Evolutionary conservation across 2,329 filamentous ascomycete species (phyloP), one percentile per base, ranked within the genome.

Genomic region (Pyrenochaeta sp.): DNA sequence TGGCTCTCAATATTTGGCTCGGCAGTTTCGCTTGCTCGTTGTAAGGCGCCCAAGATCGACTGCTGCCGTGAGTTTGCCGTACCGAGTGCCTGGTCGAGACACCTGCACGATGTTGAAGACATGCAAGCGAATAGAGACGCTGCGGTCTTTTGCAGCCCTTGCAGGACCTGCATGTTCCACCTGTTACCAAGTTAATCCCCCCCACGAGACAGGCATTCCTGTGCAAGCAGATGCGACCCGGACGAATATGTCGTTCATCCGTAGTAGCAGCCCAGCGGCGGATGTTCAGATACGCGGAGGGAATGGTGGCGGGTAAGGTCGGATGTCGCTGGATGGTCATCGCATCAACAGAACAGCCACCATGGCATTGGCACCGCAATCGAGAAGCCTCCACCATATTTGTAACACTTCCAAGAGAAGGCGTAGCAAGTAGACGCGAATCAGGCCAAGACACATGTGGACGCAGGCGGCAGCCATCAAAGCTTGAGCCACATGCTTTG

Each of bases 21-120:
- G 54, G 61, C 55, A 60, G 36, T 54, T 56, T 45, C 18, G 43
- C 46, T 45, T 49, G 36, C 43, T 52, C 35, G 40, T 50, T 18
- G 47, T 49, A 53, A 47, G 46, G 35, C 32, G 45, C 45, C 49
- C 57, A 51, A 36, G 49, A 52, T 55, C 39, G 51, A 37, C 32
- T 48, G 39, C 10, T 47, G 21, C 30, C 40, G 47, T 41, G 30
- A 39, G 23, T 35, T 12, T 31, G 32, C 4, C 14, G 33, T 48
- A 51, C 60, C 61, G 54, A 49, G 51, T 49, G 47, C 56, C 45
- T 56, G 67, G 66, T 56, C 54, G 27, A 42, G 35, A 14, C 58
- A 62, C 53, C 54, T 53, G 56, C 52, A 55, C 23, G 14, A 36
- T 49, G 43, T 45, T 45, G 51, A 48, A 51, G 45, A 48, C 17